Percentiles rank a stretch among this genome's conserved stretches.
Conservation (phyloP, 345 rosid species). For the Viola odorata region DNA sequence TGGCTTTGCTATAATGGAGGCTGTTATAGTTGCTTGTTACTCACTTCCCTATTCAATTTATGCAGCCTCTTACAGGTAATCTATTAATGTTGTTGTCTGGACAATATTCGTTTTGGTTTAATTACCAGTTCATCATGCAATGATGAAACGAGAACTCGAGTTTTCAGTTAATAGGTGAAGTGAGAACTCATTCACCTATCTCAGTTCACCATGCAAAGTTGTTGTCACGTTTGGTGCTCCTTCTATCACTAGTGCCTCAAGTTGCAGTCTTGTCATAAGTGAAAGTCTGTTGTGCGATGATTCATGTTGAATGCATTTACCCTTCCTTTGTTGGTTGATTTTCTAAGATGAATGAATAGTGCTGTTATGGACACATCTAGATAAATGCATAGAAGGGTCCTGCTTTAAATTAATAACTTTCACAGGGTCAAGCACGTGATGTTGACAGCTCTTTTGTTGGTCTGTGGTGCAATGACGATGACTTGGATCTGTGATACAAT, state of each 20-base stretch:
- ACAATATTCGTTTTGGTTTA: conserved; percentile 4
- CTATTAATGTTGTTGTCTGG: conserved; percentile 7
- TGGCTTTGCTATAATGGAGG: conserved; percentile 81
- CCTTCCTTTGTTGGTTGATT: background rate
- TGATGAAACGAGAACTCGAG: too few relatives aligned
- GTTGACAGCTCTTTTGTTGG: conserved; percentile 71
- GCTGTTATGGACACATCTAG: background rate
- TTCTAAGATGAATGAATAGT: background rate
- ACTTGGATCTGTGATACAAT: conserved; percentile 95
- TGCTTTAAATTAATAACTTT: conserved; percentile 14
- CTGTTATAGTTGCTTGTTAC: conserved; percentile 64
- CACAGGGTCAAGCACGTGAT: conserved; percentile 79
- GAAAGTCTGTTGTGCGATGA: background rate
- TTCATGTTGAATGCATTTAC: background rate
- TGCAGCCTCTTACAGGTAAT: conserved; percentile 73
- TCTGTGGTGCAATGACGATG: conserved; percentile 90
- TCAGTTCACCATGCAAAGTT: too few relatives aligned
- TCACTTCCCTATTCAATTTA: conserved; percentile 82
- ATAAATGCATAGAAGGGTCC: conserved; percentile 2
- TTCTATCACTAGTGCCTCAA: too few relatives aligned
- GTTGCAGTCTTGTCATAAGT: too few relatives aligned
- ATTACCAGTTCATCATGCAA: too few relatives aligned
- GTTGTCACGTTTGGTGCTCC: too few relatives aligned
- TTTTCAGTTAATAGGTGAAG: too few relatives aligned
- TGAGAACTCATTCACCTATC: too few relatives aligned